Evolutionary conservation across 345 rosid genomes (phyloP).

Genomic region (Populus ilicifolia): DNA sequence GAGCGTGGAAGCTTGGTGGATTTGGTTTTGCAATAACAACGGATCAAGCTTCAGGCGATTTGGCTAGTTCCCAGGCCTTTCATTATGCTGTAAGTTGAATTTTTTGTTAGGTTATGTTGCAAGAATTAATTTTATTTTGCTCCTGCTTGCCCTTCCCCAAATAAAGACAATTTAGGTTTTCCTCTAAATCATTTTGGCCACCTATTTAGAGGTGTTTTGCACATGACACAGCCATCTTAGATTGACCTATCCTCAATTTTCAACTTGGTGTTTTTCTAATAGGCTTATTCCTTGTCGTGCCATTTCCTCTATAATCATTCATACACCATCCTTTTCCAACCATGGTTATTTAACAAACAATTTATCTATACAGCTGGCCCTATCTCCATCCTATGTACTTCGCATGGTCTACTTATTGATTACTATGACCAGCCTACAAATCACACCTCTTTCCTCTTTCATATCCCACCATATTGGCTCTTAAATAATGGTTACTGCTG

Average conservation of each 20-base stretch:
- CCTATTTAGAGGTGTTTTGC: background rate
- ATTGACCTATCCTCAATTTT: background rate
- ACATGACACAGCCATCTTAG: background rate
- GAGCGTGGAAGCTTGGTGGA: constrained; percentile 99
- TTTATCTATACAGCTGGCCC: background rate
- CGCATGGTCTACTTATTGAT: background rate
- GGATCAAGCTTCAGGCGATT: constrained; percentile 56
- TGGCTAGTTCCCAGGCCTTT: constrained; percentile 56
- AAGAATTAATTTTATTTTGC: background rate
- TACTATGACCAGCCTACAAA: background rate
- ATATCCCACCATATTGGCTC: background rate
- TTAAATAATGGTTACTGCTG: background rate
- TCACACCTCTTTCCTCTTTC: background rate
- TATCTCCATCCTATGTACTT: background rate
- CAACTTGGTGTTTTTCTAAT: background rate
- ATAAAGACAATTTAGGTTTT: background rate
- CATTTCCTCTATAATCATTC: background rate
- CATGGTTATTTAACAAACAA: too few relatives aligned
- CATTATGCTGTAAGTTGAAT: constrained; percentile 76
- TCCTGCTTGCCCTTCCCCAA: background rate
- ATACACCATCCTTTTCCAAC: background rate
- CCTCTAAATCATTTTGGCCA: background rate
- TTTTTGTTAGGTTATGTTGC: constrained; percentile 5
- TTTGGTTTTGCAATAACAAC: constrained; percentile 78
- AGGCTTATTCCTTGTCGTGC: background rate